phyloP scores from a whole-genome alignment of 2,329 filamentous ascomycete species.

The Claviceps pusilla region DNA sequence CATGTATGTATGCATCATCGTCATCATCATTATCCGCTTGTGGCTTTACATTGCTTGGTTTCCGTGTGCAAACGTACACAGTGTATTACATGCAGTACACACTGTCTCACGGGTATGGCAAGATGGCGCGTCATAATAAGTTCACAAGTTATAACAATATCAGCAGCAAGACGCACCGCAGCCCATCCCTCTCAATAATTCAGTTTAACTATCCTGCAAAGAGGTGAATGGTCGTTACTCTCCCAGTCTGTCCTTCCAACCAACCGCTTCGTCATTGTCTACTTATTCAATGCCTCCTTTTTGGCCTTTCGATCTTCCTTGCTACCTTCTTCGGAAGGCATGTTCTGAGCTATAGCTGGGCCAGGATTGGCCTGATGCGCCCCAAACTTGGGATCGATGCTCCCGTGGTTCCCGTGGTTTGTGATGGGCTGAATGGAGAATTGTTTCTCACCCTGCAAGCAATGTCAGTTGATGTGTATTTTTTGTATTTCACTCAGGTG shows the following conservation, averaged over 20 bases:
- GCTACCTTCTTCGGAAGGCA: conserved; percentile 41
- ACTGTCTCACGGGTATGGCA: background rate
- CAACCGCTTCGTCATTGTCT: background rate
- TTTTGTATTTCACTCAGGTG: background rate
- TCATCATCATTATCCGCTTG: too few species aligned
- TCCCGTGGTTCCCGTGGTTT: conserved; percentile 22
- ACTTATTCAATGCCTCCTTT: conserved; percentile 51
- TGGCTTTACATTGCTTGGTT: too few species aligned
- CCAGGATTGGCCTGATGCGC: conserved; percentile 42
- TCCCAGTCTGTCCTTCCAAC: background rate
- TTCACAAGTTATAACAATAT: too few species aligned
- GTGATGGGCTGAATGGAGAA: conserved; percentile 32
- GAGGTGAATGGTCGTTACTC: background rate
- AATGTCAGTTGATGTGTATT: background rate
- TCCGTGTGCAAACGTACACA: too few species aligned
- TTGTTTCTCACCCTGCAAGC: conserved; percentile 24
- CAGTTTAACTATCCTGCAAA: too few species aligned
- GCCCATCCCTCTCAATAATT: background rate
- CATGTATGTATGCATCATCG: too few species aligned
- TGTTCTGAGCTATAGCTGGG: conserved; percentile 38
- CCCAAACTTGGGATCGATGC: conserved; percentile 31
- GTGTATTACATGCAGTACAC: too few species aligned
- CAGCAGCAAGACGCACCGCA: background rate
- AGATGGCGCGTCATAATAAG: too few species aligned
- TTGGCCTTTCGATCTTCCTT: conserved; percentile 55